Percentiles rank a stretch among this genome's conserved stretches.
phyloP scores from a whole-genome alignment of 75 land plant genomes.

The Pinus albicaulis region DNA sequence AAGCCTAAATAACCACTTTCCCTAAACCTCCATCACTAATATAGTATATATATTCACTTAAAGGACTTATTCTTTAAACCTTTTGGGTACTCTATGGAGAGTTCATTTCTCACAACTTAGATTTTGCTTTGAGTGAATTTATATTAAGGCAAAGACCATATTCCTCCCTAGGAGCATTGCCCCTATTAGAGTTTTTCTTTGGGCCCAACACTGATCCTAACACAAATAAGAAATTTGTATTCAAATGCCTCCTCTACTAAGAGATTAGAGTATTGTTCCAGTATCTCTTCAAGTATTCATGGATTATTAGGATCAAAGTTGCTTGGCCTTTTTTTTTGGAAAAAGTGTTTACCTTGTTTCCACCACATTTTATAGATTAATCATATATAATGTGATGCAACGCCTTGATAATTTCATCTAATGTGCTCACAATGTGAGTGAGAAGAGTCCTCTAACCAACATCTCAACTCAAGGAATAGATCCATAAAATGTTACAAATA shows the following conservation, averaged over 20 bases:
- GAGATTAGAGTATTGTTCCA: background rate
- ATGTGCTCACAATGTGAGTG: too few species aligned
- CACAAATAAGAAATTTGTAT: background rate
- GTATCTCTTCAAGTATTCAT: background rate
- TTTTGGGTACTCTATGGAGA: background rate
- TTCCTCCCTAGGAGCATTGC: background rate
- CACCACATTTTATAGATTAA: too few species aligned
- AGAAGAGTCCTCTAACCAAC: too few species aligned
- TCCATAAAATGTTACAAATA: too few species aligned
- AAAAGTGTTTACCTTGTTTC: too few species aligned
- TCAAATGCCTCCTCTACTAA: background rate
- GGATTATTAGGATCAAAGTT: background rate
- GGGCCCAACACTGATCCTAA: background rate
- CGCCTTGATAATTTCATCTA: too few species aligned
- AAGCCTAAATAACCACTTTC: background rate
- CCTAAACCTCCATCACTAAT: background rate
- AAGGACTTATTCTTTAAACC: background rate
- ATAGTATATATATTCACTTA: background rate
- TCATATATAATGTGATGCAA: too few species aligned
- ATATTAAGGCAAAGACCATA: background rate
- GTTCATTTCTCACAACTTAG: background rate
- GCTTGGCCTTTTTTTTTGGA: too few species aligned
- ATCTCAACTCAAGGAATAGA: too few species aligned
- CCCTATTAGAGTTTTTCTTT: background rate
- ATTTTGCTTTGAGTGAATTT: background rate